Conservation (phyloP, 176 grass and related monocot species). For the Oryza coarctata region DNA sequence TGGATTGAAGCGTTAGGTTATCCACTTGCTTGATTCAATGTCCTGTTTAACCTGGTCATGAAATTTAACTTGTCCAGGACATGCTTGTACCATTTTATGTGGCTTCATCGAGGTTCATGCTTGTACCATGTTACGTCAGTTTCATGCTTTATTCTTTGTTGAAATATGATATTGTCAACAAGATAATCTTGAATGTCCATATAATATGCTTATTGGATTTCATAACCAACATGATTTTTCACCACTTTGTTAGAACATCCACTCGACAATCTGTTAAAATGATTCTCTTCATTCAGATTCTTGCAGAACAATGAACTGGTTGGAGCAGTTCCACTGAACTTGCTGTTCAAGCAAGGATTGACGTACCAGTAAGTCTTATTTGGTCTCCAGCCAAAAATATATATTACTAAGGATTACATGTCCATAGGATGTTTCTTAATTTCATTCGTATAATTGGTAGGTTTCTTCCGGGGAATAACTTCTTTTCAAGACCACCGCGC, state of each 20-base stretch:
- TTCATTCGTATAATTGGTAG: constrained; percentile 40
- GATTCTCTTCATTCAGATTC: constrained; percentile 55
- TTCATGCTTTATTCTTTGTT: constrained; percentile 16
- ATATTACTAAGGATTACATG: background rate
- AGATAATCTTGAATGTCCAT: background rate
- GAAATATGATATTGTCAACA: background rate
- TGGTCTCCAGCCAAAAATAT: background rate
- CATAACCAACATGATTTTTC: background rate
- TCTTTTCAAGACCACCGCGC: constrained; percentile 8
- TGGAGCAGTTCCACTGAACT: constrained; percentile 62
- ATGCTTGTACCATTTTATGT: background rate
- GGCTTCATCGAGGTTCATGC: background rate
- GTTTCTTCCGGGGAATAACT: constrained; percentile 64
- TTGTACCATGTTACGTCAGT: background rate
- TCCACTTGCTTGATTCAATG: background rate
- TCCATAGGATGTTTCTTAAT: background rate
- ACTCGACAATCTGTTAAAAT: background rate
- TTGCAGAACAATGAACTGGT: constrained; percentile 67
- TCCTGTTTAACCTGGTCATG: background rate
- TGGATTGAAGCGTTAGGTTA: background rate
- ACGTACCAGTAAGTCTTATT: constrained; percentile 54
- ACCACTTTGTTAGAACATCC: background rate
- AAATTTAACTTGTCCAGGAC: background rate
- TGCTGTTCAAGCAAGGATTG: constrained; percentile 53
- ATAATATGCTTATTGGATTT: background rate